A percentile compares a stretch with the other conserved stretches of the same genome.
These are phyloP conservation scores for Yarrowia sp. DNA, from an alignment of 805 yeast genomes.

Conservation along the genomic window DNA sequence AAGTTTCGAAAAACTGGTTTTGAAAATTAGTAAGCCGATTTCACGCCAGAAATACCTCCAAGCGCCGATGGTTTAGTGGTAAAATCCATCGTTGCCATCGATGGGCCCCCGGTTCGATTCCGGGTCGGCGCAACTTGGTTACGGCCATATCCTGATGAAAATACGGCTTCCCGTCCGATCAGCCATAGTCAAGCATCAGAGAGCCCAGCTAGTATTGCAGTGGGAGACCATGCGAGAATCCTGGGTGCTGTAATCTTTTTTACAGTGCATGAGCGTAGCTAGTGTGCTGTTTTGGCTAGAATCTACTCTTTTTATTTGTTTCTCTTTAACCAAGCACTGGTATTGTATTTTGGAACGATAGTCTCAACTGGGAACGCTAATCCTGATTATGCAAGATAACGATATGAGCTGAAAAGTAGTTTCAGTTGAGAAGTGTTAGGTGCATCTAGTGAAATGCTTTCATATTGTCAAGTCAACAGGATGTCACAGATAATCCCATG, in stretches of 20 bases:
- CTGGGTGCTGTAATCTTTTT: conserved; percentile 15
- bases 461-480: no score
- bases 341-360: no score
- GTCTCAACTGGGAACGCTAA: no score
- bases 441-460: no score
- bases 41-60: neutral
- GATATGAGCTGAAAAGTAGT: no score
- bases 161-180: conserved; percentile 18
- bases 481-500: no score
- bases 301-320: no score
- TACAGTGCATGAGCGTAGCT: no score
- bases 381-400: no score
- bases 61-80: conserved; percentile 20
- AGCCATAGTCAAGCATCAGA: conserved; percentile 17
- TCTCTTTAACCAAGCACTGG: no score
- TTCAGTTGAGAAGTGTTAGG: no score
- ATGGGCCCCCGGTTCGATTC: conserved; percentile 21
- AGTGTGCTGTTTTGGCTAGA: no score
- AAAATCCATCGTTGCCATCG: conserved; percentile 20
- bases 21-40: neutral
- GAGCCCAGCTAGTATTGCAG: conserved; percentile 15
- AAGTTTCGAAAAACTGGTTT: neutral
- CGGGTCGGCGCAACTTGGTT: conserved; percentile 15
- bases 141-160: conserved; percentile 19
- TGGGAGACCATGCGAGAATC: conserved; percentile 19